Evolutionary conservation across 176 grass and related monocot genomes (phyloP), one percentile per base, ranked within the genome.

Genomic region (Rhynchospora breviuscula): DNA sequence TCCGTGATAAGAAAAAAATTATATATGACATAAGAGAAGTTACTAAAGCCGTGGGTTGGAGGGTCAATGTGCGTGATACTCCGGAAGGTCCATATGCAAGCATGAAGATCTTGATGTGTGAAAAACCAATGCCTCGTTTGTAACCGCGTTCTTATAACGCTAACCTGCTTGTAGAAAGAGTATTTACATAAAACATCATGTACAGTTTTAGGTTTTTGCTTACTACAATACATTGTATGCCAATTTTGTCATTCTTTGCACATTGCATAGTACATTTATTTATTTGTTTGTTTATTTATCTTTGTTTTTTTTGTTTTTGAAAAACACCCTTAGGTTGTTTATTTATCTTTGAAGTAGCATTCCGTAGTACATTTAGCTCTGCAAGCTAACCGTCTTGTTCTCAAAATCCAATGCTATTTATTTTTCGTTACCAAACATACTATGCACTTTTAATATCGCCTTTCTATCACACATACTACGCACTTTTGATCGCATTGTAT

Each of bases 21-120:
- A 79, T 97, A 65, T 62, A 69, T 52, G 88, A 92, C 9, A 88
- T 92, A 58, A 89, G 81, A 86, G 88, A 88, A 33, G 87, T 92
- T 83, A 83, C 86, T 7, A 80, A 60, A 15, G 88, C 85, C 23
- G 92, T 94, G 85, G 90, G 88, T 44, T 97, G 94, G 94, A 89
- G 83, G 44, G 59, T 77, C 14, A 80, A 79, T 8, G 46, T 97
- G 71, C 94, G 92, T 10, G 92, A 97, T 81, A 92, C 94, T 46
- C 43, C 88, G 33, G 94, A 97, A 88, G 94, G 94, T 44, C 80
- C 35, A 14, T 89, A 92, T 19, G 92, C 92, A 22, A 94, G 85
- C 72, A 89, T 92, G 77, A 94, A 91, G 84, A 58, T 94, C 60
- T 89, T 97, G 87, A 88, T 87, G 83, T 94, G 94, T 63, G 87